phyloP scores from a whole-genome alignment of 768 basidiomycete species.

The Calocera viscosa region DNA sequence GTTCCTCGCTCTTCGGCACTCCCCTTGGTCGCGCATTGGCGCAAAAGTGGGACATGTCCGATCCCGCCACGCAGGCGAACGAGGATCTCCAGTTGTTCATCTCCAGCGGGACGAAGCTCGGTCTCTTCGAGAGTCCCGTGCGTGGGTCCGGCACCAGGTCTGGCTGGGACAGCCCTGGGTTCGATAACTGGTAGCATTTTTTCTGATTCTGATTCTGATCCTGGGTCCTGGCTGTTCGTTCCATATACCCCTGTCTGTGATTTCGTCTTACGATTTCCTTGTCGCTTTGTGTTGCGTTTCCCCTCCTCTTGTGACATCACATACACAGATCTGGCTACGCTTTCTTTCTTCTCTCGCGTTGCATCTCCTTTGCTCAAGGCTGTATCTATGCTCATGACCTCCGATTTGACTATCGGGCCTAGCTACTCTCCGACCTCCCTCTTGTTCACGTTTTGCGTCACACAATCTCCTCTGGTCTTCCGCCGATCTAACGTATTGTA shows the following conservation, averaged over 20 bases:
- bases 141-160: slow-evolving; percentile 4
- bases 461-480: neutral
- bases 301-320: neutral
- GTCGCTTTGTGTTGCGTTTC: neutral
- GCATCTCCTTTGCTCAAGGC: slow-evolving; percentile 1
- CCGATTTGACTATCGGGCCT: slow-evolving; percentile 6
- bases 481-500: slow-evolving; percentile 3
- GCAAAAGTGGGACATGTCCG: slow-evolving; percentile 7
- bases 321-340: slow-evolving; percentile 4
- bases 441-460: neutral
- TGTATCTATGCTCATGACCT: slow-evolving; percentile 9
- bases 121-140: slow-evolving; percentile 4
- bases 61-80: slow-evolving; percentile 7
- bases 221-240: neutral
- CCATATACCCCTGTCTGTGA: neutral
- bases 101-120: slow-evolving; percentile 2
- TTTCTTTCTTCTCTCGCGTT: neutral
- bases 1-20: slow-evolving; percentile 1
- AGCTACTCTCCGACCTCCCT: neutral
- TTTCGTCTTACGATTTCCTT: too few species aligned
- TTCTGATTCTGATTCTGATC: neutral
- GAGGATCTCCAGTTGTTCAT: slow-evolving; percentile 5
- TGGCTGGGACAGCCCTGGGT: slow-evolving; percentile 8
- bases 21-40: neutral
- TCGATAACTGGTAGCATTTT: neutral